phyloP scores from a whole-genome alignment of 1,284 basidiomycete species.

The Puccinia polysora region DNA sequence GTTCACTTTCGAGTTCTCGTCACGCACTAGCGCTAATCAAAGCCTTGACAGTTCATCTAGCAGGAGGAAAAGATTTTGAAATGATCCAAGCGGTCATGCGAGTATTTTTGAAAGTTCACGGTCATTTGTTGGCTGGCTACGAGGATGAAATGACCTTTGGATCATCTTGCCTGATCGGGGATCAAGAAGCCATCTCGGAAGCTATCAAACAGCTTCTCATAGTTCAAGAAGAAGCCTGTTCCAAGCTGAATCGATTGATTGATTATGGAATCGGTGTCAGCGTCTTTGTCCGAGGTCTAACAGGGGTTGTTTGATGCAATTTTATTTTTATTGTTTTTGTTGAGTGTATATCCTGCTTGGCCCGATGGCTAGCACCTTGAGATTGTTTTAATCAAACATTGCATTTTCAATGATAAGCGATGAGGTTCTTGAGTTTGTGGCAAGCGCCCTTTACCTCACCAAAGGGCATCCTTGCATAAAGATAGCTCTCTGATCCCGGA shows the following conservation, averaged over 20 bases:
- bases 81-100: slow-evolving; percentile 83
- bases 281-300: slow-evolving; percentile 39
- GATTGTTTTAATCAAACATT: no score
- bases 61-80: slow-evolving; percentile 83
- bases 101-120: slow-evolving; percentile 78
- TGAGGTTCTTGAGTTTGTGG: no score
- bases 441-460: no score
- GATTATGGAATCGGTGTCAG: slow-evolving; percentile 42
- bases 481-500: no score
- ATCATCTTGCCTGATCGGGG: slow-evolving; percentile 1
- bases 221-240: slow-evolving; percentile 26
- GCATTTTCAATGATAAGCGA: no score
- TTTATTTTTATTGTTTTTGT: no score
- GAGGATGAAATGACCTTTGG: not conserved
- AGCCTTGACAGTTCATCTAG: slow-evolving; percentile 69
- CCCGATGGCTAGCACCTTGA: no score
- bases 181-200: not conserved
- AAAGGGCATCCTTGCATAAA: no score
- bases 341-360: no score
- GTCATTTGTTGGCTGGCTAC: slow-evolving; percentile 62
- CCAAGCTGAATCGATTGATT: slow-evolving; percentile 27
- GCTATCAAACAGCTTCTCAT: slow-evolving; percentile 12
- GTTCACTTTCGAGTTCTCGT: slow-evolving; percentile 61
- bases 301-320: slow-evolving; percentile 38
- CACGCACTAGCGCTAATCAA: slow-evolving; percentile 69